phyloP scores from a whole-genome alignment of 2,329 filamentous ascomycete genomes.

The Calcarisporium arbuscula region DNA sequence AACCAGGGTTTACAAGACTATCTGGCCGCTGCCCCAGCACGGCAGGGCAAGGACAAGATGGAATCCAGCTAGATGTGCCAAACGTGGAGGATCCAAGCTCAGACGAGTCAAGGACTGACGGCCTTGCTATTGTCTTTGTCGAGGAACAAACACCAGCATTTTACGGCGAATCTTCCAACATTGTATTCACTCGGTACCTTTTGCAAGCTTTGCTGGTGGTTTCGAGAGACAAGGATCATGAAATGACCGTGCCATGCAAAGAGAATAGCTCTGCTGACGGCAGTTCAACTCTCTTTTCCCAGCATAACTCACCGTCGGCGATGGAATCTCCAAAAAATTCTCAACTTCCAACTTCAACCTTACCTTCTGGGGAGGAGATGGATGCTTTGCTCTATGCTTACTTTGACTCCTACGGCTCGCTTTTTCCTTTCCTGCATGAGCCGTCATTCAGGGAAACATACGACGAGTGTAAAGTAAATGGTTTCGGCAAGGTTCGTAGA shows the following conservation, averaged over 20 bases:
- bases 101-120: constrained; percentile 15
- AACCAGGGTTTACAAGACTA: no score
- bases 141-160: constrained; percentile 13
- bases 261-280: no score
- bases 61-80: constrained; percentile 6
- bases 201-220: no score
- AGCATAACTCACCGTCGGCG: no score
- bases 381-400: constrained; percentile 15
- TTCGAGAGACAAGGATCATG: no score
- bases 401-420: constrained; percentile 20
- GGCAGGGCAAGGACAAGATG: constrained; percentile 1
- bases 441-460: constrained; percentile 18
- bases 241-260: no score
- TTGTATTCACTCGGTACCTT: constrained; percentile 15
- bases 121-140: constrained; percentile 16
- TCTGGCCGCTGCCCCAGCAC: no score
- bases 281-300: no score
- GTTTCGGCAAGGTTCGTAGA: constrained; percentile 29
- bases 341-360: no score
- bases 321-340: no score
- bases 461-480: constrained; percentile 8
- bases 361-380: constrained; percentile 15
- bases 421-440: constrained; percentile 24
- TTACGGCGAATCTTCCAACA: constrained; percentile 18
- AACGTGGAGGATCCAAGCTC: constrained; percentile 10